Base-by-base conservation (phyloP, 306 rosid species). In the Phaseolus lunatus region DNA sequence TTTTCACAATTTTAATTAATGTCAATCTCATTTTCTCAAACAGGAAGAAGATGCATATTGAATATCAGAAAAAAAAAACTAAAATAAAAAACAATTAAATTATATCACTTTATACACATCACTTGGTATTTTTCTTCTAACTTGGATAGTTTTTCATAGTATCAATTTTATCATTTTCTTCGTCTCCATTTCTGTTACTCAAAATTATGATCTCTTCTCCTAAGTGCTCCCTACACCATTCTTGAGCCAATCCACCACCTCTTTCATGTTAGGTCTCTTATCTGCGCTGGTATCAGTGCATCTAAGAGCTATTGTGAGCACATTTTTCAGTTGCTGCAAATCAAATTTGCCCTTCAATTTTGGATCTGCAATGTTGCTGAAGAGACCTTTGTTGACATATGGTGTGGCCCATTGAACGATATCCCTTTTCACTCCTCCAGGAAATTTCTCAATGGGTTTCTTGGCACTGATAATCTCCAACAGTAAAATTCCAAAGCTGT, bases 351-450 rank as follows among this genome's bases (percentile, higher is more conserved):
- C 92, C 45, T 86, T 82, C 82, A 93, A 72, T 72, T 80, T 83
- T 37, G 92, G 86, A 78, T 93, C 96, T 0, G 83, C 94, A 9
- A 90, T 82, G 15, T 86, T 87, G 35, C 82, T 75, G n/a, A 84
- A 85, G 9, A 76, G 79, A 49, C 86, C 90, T 74, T 77, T 87
- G 73, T 86, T 85, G 37, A 83, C 81, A 70, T 67, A 85, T 5
- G 97, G 94, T 10, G 88, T 89, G 61, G 27, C 88, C 96, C 97
- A 90, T 73, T 90, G 91, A 79, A 93, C 94, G 81, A 93, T 93
- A 23, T 93, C 94, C 18, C 90, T 86, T 86, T 93, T 93, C 9
- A 87, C 88, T 35, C 97, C 96, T 0, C 92, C 93, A 0, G 92
- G 84, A 20, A 89, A 88, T 70, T 89, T 93, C 70, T 90, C 92